Percentiles rank a stretch among this genome's conserved stretches.
These are phyloP conservation scores for Acanthochlamys bracteata DNA, from an alignment of 106 monocot genomes.

Conservation along the genomic window DNA sequence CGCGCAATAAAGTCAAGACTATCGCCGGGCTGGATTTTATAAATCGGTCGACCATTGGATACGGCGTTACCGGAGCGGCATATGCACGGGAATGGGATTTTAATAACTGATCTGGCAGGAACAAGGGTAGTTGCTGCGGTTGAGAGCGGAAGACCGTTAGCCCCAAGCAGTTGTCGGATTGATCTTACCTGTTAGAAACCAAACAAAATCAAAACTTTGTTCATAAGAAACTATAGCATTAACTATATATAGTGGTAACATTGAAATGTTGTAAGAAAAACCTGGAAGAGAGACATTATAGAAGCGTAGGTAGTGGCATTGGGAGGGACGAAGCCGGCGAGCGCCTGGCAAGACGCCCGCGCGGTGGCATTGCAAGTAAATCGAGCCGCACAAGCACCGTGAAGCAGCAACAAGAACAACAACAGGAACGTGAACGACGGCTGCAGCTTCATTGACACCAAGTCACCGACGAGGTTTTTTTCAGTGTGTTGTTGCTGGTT, in stretches of 20 bases:
- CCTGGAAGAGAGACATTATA: constrained; percentile 44
- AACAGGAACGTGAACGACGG: background rate
- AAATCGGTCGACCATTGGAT: constrained; percentile 16
- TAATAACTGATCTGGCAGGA: constrained; percentile 28
- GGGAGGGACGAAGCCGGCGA: constrained; percentile 37
- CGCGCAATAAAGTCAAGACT: constrained; percentile 29
- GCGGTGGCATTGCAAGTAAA: no score
- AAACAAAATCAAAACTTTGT: no score
- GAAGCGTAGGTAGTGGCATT: constrained; percentile 58
- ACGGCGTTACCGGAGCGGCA: constrained; percentile 39
- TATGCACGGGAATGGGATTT: constrained; percentile 52
- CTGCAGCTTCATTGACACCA: no score
- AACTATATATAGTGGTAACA: no score
- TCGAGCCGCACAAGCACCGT: no score
- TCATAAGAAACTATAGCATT: no score
- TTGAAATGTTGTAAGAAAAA: no score
- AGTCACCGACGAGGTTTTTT: no score
- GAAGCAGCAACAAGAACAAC: background rate
- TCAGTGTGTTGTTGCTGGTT: background rate
- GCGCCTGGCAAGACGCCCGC: constrained; percentile 30
- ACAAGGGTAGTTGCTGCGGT: constrained; percentile 22
- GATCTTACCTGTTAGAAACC: constrained; percentile 6
- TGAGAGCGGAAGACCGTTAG: constrained; percentile 47
- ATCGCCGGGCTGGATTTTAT: constrained; percentile 14
- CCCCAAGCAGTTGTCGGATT: constrained; percentile 40